Percentiles rank a stretch among this genome's conserved stretches.
Evolutionary conservation across 306 rosid species (phyloP).

Genomic region (Datisca glomerata): DNA sequence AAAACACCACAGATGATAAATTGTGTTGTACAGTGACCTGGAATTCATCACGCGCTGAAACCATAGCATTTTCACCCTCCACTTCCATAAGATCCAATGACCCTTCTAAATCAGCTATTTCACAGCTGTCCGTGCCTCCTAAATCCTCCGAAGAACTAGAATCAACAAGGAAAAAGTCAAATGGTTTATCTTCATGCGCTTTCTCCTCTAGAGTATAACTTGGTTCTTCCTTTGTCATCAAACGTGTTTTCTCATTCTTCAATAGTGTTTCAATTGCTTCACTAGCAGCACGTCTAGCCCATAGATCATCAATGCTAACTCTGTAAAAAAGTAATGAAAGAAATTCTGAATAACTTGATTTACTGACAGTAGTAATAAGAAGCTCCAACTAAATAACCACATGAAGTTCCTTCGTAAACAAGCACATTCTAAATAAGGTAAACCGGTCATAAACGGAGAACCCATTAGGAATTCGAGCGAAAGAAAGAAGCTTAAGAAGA

Average conservation of each 20-base stretch:
- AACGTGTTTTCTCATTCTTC: constrained; percentile 35
- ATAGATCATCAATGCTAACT: constrained; percentile 24
- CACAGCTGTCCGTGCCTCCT: constrained; percentile 10
- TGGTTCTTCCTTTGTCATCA: constrained; percentile 14
- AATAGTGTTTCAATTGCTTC: constrained; percentile 42
- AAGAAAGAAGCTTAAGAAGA: no score
- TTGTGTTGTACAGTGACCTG: constrained; percentile 7
- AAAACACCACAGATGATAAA: constrained; percentile 11
- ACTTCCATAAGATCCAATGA: no score
- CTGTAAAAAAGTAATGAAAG: constrained; percentile 17
- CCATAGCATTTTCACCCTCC: no score
- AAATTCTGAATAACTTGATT: no score
- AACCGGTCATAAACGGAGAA: no score
- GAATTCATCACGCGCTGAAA: background rate
- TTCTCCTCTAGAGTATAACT: constrained; percentile 18
- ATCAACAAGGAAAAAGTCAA: no score
- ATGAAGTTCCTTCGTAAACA: no score
- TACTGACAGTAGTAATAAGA: no score
- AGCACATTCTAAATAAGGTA: no score
- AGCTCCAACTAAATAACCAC: no score
- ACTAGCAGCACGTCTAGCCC: constrained; percentile 37
- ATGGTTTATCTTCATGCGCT: constrained; percentile 16
- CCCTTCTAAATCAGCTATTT: no score
- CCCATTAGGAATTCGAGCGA: no score
- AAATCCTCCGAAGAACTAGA: constrained; percentile 19